phyloP scores from a whole-genome alignment of 2,329 filamentous ascomycete species.

The Exserohilum rostratum region DNA sequence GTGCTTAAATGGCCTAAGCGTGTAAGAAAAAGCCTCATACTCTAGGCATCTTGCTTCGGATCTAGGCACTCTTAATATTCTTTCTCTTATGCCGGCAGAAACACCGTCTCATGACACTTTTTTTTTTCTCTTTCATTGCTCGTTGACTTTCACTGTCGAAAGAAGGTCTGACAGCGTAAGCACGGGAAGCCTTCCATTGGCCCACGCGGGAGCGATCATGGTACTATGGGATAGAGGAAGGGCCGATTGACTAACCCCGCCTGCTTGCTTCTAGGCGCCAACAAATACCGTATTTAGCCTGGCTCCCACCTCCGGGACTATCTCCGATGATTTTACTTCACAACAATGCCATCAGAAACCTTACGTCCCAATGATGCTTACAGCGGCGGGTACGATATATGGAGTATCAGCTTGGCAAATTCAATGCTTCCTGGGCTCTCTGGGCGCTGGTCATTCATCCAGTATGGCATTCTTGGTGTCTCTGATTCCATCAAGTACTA shows the following conservation, averaged over 20 bases:
- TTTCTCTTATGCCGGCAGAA: too few relatives aligned
- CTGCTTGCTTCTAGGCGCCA: background rate
- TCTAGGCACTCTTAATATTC: background rate
- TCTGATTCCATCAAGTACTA: too few relatives aligned
- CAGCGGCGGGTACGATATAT: background rate
- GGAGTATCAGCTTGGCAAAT: background rate
- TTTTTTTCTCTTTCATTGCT: too few relatives aligned
- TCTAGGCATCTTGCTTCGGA: background rate
- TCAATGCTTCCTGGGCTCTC: too few relatives aligned
- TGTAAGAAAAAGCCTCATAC: background rate
- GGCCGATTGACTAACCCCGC: background rate
- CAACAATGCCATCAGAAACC: background rate
- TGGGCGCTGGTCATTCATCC: too few relatives aligned
- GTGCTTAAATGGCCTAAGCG: background rate
- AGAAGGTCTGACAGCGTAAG: too few relatives aligned
- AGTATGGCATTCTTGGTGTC: too few relatives aligned
- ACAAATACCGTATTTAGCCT: background rate
- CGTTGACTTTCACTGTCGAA: too few relatives aligned
- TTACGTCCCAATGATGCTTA: background rate
- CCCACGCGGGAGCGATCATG: too few relatives aligned
- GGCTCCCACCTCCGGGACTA: background rate
- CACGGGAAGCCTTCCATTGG: too few relatives aligned
- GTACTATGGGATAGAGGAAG: background rate
- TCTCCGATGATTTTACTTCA: background rate
- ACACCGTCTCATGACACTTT: too few relatives aligned